These are phyloP conservation scores for Penicillium cataractarum DNA, from an alignment of 495 filamentous ascomycete genomes.

Conservation along the genomic window DNA sequence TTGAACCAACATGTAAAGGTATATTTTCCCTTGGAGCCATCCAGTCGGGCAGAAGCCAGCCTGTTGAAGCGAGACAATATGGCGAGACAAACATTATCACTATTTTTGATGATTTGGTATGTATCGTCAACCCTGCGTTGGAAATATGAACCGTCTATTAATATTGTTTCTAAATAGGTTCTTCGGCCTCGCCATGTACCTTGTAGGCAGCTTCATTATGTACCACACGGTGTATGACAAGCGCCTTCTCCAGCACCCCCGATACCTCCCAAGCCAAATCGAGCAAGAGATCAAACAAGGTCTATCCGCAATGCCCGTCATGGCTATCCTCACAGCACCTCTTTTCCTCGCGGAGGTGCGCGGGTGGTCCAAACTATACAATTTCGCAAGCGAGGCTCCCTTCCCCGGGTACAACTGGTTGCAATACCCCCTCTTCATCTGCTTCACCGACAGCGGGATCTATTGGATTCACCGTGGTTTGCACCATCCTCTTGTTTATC, in stretches of 20 bases:
- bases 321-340: conserved; percentile 77
- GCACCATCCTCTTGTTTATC: conserved; percentile 82
- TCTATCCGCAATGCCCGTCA: conserved; percentile 68
- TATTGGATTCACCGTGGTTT: conserved; percentile 91
- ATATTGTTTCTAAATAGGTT: conserved; percentile 49
- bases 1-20: conserved; percentile 48
- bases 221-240: conserved; percentile 93
- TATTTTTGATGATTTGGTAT: conserved; percentile 75
- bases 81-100: conserved; percentile 62
- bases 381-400: conserved; percentile 67
- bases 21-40: conserved; percentile 62
- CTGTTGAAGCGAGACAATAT: conserved; percentile 68
- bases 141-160: background rate
- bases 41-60: conserved; percentile 68
- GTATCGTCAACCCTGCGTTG: conserved; percentile 14
- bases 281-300: conserved; percentile 79
- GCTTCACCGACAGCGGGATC: conserved; percentile 88
- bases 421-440: conserved; percentile 87
- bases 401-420: conserved; percentile 72
- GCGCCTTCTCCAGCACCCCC: conserved; percentile 78
- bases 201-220: conserved; percentile 69
- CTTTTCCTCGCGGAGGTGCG: conserved; percentile 81
- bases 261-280: conserved; percentile 90
- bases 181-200: conserved; percentile 71
- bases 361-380: conserved; percentile 86